Conservation (phyloP, 768 basidiomycete genomes). For the Krasilnikovozyma curviuscula region DNA sequence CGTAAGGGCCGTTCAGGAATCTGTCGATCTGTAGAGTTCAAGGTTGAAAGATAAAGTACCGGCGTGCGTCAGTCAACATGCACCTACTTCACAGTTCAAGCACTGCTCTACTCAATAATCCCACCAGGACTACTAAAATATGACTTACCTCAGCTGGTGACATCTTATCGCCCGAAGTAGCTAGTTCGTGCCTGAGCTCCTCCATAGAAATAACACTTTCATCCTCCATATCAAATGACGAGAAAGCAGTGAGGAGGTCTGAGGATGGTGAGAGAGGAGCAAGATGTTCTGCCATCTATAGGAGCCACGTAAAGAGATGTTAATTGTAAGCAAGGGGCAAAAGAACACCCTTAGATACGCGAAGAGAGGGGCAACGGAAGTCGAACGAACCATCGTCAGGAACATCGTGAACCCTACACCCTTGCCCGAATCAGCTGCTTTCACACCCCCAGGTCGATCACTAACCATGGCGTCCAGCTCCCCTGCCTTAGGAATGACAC, state of each 20-base stretch:
- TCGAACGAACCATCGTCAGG: conserved; percentile 4
- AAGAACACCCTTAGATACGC: too few species aligned
- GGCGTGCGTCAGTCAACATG: not conserved
- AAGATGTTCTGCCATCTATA: conserved; percentile 11
- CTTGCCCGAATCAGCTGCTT: not conserved
- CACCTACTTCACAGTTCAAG: not conserved
- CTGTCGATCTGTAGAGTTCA: conserved; percentile 2
- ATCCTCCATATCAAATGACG: conserved; percentile 7
- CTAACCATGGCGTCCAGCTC: not conserved
- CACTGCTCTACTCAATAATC: not conserved
- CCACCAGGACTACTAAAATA: not conserved
- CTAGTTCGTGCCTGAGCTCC: conserved; percentile 6
- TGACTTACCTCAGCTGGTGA: conserved; percentile 2
- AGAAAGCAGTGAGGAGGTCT: too few species aligned
- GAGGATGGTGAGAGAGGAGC: too few species aligned
- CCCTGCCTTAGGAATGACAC: not conserved
- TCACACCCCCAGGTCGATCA: not conserved
- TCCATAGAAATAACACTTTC: conserved; percentile 4
- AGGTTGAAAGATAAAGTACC: not conserved
- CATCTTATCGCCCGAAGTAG: conserved; percentile 4
- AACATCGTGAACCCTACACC: conserved; percentile 5
- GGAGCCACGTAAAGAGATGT: too few species aligned
- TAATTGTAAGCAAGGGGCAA: too few species aligned
- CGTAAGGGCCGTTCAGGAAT: conserved; percentile 1
- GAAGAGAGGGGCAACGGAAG: too few species aligned